These are phyloP conservation scores for Kwoniella dendrophila DNA, from an alignment of 768 basidiomycete species.

Conservation along the genomic window DNA sequence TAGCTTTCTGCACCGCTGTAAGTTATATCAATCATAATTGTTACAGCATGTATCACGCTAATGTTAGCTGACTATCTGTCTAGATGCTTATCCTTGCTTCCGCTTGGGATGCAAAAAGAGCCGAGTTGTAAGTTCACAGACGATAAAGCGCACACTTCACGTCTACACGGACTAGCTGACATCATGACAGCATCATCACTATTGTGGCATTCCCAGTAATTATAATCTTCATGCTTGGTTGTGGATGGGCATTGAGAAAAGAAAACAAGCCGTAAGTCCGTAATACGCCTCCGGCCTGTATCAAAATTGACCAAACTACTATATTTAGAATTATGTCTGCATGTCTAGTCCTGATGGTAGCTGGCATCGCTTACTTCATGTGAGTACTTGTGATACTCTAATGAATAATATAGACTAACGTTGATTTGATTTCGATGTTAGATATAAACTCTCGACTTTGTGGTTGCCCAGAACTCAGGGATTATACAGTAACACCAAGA, in stretches of 20 bases:
- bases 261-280: slow-evolving; percentile 39
- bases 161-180: not conserved
- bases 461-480: slow-evolving; percentile 33
- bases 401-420: not conserved
- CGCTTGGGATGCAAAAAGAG: slow-evolving; percentile 21
- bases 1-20: slow-evolving; percentile 44
- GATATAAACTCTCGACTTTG: slow-evolving; percentile 47
- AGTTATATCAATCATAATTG: slow-evolving; percentile 5
- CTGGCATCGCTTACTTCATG: slow-evolving; percentile 46
- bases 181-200: slow-evolving; percentile 35
- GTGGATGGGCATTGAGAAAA: slow-evolving; percentile 41
- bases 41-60: not conserved
- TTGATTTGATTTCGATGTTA: slow-evolving; percentile 1
- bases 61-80: not conserved
- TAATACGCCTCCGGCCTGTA: not conserved
- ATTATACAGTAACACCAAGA: slow-evolving; percentile 42
- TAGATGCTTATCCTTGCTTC: slow-evolving; percentile 38
- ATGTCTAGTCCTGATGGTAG: slow-evolving; percentile 34
- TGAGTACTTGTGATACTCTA: slow-evolving; percentile 12
- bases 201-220: slow-evolving; percentile 39
- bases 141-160: not conserved
- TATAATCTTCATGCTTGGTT: slow-evolving; percentile 29
- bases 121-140: slow-evolving; percentile 35
- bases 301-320: not conserved
- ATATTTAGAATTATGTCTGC: slow-evolving; percentile 29